Evolutionary conservation across 179 eudicot species (phyloP).

Genomic region (Beta corolliflora): DNA sequence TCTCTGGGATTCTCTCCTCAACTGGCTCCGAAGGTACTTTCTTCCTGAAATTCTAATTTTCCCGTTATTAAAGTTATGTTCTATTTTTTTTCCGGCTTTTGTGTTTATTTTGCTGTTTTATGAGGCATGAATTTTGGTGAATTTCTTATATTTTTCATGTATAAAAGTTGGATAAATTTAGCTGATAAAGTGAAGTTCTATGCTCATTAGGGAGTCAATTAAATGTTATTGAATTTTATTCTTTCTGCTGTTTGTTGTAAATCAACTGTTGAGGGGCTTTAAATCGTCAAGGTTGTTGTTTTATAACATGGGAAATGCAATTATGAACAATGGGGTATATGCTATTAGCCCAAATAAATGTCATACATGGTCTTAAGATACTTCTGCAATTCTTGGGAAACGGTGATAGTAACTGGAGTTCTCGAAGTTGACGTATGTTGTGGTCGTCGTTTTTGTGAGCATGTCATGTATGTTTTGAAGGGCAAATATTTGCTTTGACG

Average conservation of each 20-base stretch:
- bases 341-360: not conserved
- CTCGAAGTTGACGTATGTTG: not conserved
- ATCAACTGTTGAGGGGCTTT: not conserved
- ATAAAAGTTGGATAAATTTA: not conserved
- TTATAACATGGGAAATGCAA: not conserved
- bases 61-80: not conserved
- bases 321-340: not conserved
- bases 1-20: conserved; percentile 59
- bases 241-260: not conserved
- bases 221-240: not conserved
- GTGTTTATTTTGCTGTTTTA: too few species aligned
- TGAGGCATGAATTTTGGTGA: not conserved
- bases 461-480: not conserved
- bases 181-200: not conserved
- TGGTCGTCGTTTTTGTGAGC: not conserved
- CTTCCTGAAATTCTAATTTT: not conserved
- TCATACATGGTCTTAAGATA: not conserved
- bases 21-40: conserved; percentile 66
- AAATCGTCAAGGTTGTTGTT: not conserved
- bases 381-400: not conserved
- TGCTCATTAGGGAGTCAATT: not conserved
- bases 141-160: not conserved
- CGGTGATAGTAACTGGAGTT: not conserved
- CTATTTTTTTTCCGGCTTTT: too few species aligned
- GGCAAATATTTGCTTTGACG: not conserved